Evolutionary conservation across 352 stramenopile species (phyloP).

Genomic region (Globisporangium spiculum): DNA sequence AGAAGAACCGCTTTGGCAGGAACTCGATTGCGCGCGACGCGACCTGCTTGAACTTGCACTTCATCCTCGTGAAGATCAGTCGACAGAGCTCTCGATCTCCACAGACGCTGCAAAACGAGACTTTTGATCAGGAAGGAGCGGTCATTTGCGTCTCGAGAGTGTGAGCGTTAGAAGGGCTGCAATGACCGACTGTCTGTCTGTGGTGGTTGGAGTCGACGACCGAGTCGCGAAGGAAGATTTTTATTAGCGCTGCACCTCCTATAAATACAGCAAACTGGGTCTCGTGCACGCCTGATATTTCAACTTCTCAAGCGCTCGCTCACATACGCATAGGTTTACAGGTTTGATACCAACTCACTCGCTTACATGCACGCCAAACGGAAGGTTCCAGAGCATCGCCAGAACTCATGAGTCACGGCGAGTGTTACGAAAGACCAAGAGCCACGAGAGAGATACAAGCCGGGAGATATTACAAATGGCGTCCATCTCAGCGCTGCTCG

Average conservation of each 20-base stretch:
- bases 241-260: background rate
- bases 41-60: slow-evolving; percentile 30
- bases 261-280: background rate
- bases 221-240: background rate
- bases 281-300: too few species aligned
- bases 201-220: background rate
- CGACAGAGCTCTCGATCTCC: background rate
- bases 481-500: slow-evolving; percentile 10
- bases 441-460: background rate
- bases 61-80: slow-evolving; percentile 33
- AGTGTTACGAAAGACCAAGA: background rate
- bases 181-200: background rate
- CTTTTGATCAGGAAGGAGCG: background rate
- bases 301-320: too few species aligned
- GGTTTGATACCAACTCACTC: background rate
- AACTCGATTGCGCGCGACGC: slow-evolving; percentile 55
- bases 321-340: background rate
- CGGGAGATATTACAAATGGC: slow-evolving; percentile 3
- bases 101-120: background rate
- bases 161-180: background rate
- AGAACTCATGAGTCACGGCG: background rate
- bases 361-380: background rate
- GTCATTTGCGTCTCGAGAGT: slow-evolving; percentile 4
- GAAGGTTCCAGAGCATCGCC: too few species aligned
- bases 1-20: slow-evolving; percentile 47